A percentile compares a stretch with the other conserved stretches of the same genome.
These are phyloP conservation scores for Primulina tabacum DNA, from an alignment of 257 asterid genomes.

Conservation along the genomic window DNA sequence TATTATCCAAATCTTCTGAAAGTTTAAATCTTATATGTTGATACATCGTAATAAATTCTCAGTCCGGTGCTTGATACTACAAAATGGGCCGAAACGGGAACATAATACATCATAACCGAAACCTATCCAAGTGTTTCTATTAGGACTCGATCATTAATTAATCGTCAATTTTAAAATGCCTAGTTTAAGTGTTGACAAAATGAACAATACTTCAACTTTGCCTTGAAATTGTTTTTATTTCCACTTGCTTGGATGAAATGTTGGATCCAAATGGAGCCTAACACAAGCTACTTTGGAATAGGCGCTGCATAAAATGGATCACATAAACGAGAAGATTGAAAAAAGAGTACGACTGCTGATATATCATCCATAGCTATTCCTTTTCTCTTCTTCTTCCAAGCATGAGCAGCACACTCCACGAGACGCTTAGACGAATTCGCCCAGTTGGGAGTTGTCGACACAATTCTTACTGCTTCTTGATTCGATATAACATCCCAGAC, in stretches of 20 bases:
- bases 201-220: neutral
- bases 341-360: conserved; percentile 81
- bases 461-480: conserved; percentile 82
- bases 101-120: too few relatives aligned
- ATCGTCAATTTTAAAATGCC: too few relatives aligned
- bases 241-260: neutral
- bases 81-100: too few relatives aligned
- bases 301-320: conserved; percentile 34
- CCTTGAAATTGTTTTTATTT: neutral
- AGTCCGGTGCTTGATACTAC: neutral
- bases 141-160: too few relatives aligned
- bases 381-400: conserved; percentile 79
- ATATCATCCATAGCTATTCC: conserved; percentile 91
- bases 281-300: conserved; percentile 16
- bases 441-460: conserved; percentile 47
- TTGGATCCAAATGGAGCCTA: neutral
- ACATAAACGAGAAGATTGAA: conserved; percentile 42
- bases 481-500: conserved; percentile 98
- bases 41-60: too few relatives aligned
- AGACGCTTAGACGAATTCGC: conserved; percentile 71
- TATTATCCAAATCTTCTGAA: neutral
- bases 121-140: too few relatives aligned
- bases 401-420: conserved; percentile 61
- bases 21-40: too few relatives aligned
- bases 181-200: neutral